Percentiles rank a stretch among this genome's conserved stretches.
Evolutionary conservation across 352 stramenopile genomes (phyloP).

Genomic region (Phytophthora boehmeriae): DNA sequence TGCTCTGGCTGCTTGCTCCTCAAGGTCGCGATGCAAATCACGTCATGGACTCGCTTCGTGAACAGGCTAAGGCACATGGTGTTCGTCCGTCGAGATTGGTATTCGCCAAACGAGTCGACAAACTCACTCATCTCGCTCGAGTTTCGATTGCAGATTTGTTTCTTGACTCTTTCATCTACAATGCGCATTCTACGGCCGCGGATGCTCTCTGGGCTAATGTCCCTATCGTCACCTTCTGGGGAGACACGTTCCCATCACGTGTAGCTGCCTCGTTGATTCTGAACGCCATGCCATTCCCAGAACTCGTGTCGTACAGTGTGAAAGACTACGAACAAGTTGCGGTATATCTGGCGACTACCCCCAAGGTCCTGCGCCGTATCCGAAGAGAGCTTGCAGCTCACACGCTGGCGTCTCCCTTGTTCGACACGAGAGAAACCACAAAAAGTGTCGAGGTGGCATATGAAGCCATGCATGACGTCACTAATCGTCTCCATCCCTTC

Average conservation of each 20-base stretch:
- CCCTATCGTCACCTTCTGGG: constrained; percentile 90
- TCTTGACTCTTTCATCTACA: constrained; percentile 96
- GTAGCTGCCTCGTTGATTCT: constrained; percentile 67
- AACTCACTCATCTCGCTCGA: constrained; percentile 80
- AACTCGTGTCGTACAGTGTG: constrained; percentile 53
- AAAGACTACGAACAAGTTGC: constrained; percentile 79
- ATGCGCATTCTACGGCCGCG: constrained; percentile 94
- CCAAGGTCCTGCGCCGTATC: constrained; percentile 24
- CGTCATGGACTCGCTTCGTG: constrained; percentile 34
- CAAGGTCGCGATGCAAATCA: constrained; percentile 21
- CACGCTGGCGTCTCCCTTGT: constrained; percentile 58
- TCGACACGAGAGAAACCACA: constrained; percentile 68
- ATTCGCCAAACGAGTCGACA: constrained; percentile 69
- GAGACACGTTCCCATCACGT: constrained; percentile 72
- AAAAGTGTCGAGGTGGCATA: constrained; percentile 74
- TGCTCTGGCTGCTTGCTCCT: constrained; percentile 88
- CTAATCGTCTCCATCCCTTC: constrained; percentile 25
- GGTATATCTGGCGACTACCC: constrained; percentile 47
- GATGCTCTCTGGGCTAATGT: constrained; percentile 91
- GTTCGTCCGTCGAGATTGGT: constrained; percentile 66
- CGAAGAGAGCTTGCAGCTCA: constrained; percentile 38
- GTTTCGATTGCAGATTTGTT: constrained; percentile 90
- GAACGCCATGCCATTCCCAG: constrained; percentile 35
- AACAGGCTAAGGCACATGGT: constrained; percentile 68
- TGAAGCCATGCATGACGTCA: constrained; percentile 67